Evolutionary conservation across 2,329 filamentous ascomycete species (phyloP).

Genomic region (Pyrenophora graminea): DNA sequence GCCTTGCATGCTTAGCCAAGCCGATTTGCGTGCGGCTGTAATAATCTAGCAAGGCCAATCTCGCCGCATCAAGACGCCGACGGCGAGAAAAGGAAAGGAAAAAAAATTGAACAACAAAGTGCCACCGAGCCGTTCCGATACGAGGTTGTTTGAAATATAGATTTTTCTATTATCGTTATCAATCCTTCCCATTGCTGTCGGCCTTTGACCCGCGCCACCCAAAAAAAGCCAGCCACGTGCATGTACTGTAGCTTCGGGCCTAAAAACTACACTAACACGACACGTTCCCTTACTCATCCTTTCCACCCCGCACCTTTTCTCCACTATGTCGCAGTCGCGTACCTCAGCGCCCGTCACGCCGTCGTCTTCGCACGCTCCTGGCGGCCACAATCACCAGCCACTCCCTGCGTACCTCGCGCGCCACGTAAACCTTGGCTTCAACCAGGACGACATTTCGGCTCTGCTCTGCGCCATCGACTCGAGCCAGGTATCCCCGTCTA

Average conservation of each 20-base stretch:
- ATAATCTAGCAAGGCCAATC: too few relatives aligned
- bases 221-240: not conserved
- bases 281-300: not conserved
- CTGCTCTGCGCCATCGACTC: constrained; percentile 36
- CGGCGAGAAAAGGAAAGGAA: too few relatives aligned
- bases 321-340: constrained; percentile 10
- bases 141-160: too few relatives aligned
- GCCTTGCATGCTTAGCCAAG: too few relatives aligned
- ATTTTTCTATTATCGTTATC: too few relatives aligned
- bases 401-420: constrained; percentile 29
- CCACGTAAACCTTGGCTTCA: constrained; percentile 33
- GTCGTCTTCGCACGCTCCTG: too few relatives aligned
- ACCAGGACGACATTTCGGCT: constrained; percentile 31
- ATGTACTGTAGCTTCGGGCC: not conserved
- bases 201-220: not conserved
- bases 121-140: too few relatives aligned
- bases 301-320: not conserved
- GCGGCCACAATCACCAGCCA: not conserved
- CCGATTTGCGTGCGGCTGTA: too few relatives aligned
- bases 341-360: not conserved
- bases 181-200: too few relatives aligned
- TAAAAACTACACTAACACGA: constrained; percentile 7
- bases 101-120: too few relatives aligned
- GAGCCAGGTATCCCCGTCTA: constrained; percentile 23
- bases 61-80: too few relatives aligned